Evolutionary conservation across 495 filamentous ascomycete species (phyloP), one percentile per base, ranked within the genome.

Genomic region (Arthonia radiata): DNA sequence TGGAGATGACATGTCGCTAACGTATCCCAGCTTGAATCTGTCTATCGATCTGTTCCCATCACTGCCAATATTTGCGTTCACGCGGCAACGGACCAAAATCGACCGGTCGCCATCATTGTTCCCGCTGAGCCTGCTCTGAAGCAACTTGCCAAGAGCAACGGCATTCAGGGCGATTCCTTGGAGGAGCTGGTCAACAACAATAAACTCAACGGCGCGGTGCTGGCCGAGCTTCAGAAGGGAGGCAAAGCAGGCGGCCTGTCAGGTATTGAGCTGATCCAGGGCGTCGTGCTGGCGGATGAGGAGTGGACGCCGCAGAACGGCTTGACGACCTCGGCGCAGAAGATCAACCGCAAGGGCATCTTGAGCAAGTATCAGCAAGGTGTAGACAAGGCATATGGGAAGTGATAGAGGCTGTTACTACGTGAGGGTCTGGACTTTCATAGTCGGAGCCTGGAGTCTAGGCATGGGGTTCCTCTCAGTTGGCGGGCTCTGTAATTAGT

Each of bases 291-390:
- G 43, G 74, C 79, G 1, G 81, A 92, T 35, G 83, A 97, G 48
- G 86, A 97, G 46, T 97, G 86, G 86, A 93, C 74, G 15, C 76
- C 86, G 27, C 74, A 89, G 28, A 94, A 90, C 51, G 83, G 48
- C 31, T 41, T 77, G 12, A 60, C 67, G 8, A 79, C 72, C 4
- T 67, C 69, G 3, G 73, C 73, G n/a, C 69, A 75, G 48, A 80
- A 78, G 51, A 50, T 78, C 19, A 75, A 77, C 50, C 61, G 73
- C 35, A 66, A 61, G 44, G 59, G 49, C 17, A 71, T 80, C 29
- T 49, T 71, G 17, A 39, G 64, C 13, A 67, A 65, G 42, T 74
- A 70, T 52, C 47, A 64, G 45, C 62, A 66, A 39, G 61, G 71
- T 33, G 59, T 78, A 27, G 42, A 61, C 31, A 49, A 54, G 31